Conservation (phyloP, 2,329 filamentous ascomycete species). For the Elsinoe arachidis region DNA sequence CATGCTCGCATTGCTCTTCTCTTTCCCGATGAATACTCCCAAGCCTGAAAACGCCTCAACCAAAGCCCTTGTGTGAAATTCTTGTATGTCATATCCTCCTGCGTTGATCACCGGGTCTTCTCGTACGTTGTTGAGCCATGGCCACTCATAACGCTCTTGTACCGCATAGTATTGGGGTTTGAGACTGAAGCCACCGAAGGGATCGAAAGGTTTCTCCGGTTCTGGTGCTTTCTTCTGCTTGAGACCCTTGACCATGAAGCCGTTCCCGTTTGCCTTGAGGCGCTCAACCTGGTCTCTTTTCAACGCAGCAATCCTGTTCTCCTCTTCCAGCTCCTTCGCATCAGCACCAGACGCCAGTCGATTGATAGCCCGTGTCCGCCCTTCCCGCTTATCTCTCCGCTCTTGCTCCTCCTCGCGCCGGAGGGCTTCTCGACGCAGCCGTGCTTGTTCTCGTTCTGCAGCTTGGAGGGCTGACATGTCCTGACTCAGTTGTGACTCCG, state of each 20-base stretch:
- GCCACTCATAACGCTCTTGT: conserved; percentile 62
- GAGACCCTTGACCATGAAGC: conserved; percentile 65
- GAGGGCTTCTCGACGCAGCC: conserved; percentile 54
- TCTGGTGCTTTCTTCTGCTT: conserved; percentile 55
- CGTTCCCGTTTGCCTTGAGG: conserved; percentile 33
- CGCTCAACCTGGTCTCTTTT: conserved; percentile 44
- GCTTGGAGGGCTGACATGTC: conserved; percentile 40
- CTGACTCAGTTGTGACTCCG: conserved; percentile 40
- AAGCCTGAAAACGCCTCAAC: conserved; percentile 86
- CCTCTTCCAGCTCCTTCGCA: conserved; percentile 41
- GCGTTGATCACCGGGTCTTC: conserved; percentile 59
- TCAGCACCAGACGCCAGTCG: conserved; percentile 56
- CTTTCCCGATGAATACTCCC: conserved; percentile 78
- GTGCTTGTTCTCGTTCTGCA: conserved; percentile 58
- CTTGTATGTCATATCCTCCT: conserved; percentile 73
- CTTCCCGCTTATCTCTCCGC: conserved; percentile 52
- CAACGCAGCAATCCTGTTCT: conserved; percentile 37
- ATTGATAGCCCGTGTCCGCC: conserved; percentile 60
- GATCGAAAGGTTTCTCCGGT: conserved; percentile 72
- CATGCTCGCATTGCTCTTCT: conserved; percentile 38
- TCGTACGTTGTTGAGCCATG: conserved; percentile 60
- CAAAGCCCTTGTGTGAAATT: conserved; percentile 73
- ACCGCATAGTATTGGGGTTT: conserved; percentile 58
- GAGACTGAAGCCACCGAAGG: conserved; percentile 69
- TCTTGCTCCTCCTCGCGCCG: conserved; percentile 63